Conservation (phyloP, 2,329 filamentous ascomycete species). For the Fusarium newnesense region DNA sequence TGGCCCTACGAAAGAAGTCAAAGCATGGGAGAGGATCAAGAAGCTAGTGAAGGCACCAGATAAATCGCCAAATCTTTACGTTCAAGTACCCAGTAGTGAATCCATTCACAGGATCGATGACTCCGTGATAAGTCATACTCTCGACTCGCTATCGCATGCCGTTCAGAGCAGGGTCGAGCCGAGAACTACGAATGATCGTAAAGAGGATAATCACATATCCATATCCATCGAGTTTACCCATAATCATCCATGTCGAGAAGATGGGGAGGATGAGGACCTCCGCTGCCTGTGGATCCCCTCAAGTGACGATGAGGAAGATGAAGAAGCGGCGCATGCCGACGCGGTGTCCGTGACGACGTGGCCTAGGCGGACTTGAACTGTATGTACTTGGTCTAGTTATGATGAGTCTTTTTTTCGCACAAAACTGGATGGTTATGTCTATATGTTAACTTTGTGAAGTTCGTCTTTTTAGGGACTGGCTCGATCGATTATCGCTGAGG, state of each 20-base stretch:
- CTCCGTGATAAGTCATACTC: background rate
- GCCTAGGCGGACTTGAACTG: background rate
- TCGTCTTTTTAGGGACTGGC: too few relatives aligned
- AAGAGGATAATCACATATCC: background rate
- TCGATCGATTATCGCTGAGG: too few relatives aligned
- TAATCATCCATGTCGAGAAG: background rate
- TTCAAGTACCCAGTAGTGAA: background rate
- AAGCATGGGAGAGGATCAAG: background rate
- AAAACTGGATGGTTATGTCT: too few relatives aligned
- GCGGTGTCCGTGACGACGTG: background rate
- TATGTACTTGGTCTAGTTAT: too few relatives aligned
- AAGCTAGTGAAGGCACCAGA: background rate
- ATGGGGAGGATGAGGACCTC: background rate
- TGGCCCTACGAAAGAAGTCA: background rate
- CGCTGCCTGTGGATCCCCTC: background rate
- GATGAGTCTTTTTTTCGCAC: too few relatives aligned
- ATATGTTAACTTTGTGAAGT: too few relatives aligned
- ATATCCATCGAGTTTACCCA: background rate
- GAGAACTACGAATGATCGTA: background rate
- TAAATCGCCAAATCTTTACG: background rate
- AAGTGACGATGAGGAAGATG: background rate
- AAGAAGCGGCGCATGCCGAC: background rate
- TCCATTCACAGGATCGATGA: background rate
- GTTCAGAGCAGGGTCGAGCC: background rate
- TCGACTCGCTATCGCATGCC: background rate